Conservation (phyloP, 768 basidiomycete species). For the Boletus edulis region DNA sequence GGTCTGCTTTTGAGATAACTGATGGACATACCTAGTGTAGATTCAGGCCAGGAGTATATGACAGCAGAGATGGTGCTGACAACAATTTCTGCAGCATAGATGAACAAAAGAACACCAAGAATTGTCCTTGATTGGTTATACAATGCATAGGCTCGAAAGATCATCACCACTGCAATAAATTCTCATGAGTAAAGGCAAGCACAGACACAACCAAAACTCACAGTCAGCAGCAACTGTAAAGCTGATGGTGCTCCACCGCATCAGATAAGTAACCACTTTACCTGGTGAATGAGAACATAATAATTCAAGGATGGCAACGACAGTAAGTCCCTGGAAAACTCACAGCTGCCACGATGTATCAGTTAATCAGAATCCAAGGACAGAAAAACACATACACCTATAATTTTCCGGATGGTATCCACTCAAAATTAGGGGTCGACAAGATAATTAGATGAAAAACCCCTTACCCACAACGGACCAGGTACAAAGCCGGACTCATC, state of each 20-base stretch:
- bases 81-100: neutral
- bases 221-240: constrained; percentile 1
- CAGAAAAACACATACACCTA: constrained; percentile 5
- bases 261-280: neutral
- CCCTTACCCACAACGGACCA: constrained; percentile 3
- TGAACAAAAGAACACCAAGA: neutral
- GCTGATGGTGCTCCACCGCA: neutral
- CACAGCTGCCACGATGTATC: neutral
- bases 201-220: neutral
- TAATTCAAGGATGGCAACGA: neutral
- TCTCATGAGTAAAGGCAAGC: neutral
- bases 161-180: constrained; percentile 7
- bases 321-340: neutral
- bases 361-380: neutral
- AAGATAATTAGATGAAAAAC: neutral
- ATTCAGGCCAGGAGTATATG: neutral
- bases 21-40: neutral
- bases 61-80: neutral
- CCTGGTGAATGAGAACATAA: neutral
- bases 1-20: neutral
- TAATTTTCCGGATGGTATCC: neutral
- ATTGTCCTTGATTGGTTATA: neutral
- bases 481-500: neutral
- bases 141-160: constrained; percentile 9
- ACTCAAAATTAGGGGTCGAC: neutral